Percentiles rank a stretch among this genome's conserved stretches.
Conservation (phyloP, 345 rosid species). For the rapeseed (Brassica napus) region Da-Ae NC_063444.1:33885001-33885500, state of each 20-base stretch:
- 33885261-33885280: background rate
- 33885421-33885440: background rate
- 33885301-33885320: background rate
- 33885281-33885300: background rate
- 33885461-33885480: background rate
- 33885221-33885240: background rate
- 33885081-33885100: background rate
- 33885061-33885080: background rate
- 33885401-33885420: constrained; percentile 3
- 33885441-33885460: background rate
- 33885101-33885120: background rate
- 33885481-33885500: background rate
- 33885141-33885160: background rate
- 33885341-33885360: background rate
- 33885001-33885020: background rate
- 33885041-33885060: background rate
- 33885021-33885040: background rate
- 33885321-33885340: background rate
- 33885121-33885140: background rate
- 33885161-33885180: background rate
- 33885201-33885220: background rate
- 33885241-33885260: background rate
- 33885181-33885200: background rate
- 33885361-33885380: background rate
- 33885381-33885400: background rate